Evolutionary conservation across 257 asterid species (phyloP).

Genomic region (Solanum gracilifrons): DNA sequence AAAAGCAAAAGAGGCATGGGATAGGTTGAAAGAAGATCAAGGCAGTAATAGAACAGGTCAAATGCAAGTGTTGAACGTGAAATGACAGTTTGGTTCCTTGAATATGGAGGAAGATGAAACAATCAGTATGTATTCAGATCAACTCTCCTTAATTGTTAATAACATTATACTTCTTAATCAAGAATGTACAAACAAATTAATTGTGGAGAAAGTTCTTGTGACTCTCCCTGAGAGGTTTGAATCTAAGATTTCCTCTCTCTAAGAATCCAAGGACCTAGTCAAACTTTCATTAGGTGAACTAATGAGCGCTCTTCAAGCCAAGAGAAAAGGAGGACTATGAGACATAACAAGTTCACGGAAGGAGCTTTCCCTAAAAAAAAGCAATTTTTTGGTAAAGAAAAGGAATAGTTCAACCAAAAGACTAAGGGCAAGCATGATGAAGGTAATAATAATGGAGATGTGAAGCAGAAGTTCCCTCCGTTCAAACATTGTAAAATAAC

Average conservation of each 20-base stretch:
- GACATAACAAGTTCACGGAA: neutral
- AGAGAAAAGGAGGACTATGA: neutral
- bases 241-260: neutral
- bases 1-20: too few species aligned
- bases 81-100: neutral
- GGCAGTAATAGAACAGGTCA: too few species aligned
- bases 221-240: neutral
- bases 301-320: neutral
- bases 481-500: too few species aligned
- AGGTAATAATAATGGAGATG: too few species aligned
- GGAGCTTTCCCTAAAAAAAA: too few species aligned
- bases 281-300: neutral
- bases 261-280: neutral
- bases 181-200: too few species aligned
- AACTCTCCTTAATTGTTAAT: neutral
- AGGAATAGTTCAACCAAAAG: neutral
- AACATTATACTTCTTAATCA: neutral
- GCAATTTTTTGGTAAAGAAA: neutral
- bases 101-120: neutral
- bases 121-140: neutral
- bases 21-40: neutral
- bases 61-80: neutral
- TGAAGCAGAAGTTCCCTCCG: too few species aligned
- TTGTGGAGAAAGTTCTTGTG: neutral
- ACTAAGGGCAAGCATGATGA: too few species aligned